Percentiles rank a stretch among this genome's conserved stretches.
Evolutionary conservation across 1,284 basidiomycete genomes (phyloP).

Genomic region (Rhodotorula sp.): DNA sequence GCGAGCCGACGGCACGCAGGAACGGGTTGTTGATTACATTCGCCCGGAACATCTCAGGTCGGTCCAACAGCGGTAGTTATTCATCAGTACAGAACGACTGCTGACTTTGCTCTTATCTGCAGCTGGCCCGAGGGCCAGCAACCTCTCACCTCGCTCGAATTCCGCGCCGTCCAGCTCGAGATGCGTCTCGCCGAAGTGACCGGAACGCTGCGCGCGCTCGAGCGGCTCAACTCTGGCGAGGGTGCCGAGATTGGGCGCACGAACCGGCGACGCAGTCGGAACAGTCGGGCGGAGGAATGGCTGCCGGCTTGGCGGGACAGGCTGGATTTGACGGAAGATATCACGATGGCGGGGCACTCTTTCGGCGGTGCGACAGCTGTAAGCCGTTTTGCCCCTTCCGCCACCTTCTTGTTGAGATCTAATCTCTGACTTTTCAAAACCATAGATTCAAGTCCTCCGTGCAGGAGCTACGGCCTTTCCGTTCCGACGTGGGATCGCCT

Average conservation of each 20-base stretch:
- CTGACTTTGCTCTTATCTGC: not conserved
- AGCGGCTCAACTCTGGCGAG: slow-evolving; percentile 46
- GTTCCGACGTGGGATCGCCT: slow-evolving; percentile 34
- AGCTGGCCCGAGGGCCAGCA: slow-evolving; percentile 47
- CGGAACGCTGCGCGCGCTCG: slow-evolving; percentile 48
- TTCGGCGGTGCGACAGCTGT: slow-evolving; percentile 46
- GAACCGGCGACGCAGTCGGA: slow-evolving; percentile 27
- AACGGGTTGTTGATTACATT: slow-evolving; percentile 52
- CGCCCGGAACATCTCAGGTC: slow-evolving; percentile 48
- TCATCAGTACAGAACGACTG: too few relatives aligned
- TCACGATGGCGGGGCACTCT: slow-evolving; percentile 43
- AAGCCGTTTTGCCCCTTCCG: not conserved
- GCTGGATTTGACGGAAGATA: slow-evolving; percentile 38
- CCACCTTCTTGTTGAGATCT: too few relatives aligned
- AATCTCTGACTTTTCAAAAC: not conserved
- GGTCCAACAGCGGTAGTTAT: too few relatives aligned
- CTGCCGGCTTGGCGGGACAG: slow-evolving; percentile 42
- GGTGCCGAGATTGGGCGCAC: slow-evolving; percentile 24
- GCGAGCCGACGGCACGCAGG: slow-evolving; percentile 18
- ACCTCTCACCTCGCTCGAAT: slow-evolving; percentile 39
- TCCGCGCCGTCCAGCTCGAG: slow-evolving; percentile 52
- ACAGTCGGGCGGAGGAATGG: slow-evolving; percentile 10
- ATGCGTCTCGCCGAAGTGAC: slow-evolving; percentile 54
- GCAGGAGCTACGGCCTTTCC: slow-evolving; percentile 12
- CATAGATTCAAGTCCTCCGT: slow-evolving; percentile 32